A percentile compares a stretch with the other conserved stretches of the same genome.
Conservation (phyloP, 306 rosid genomes). For the Medicago arabica region DNA sequence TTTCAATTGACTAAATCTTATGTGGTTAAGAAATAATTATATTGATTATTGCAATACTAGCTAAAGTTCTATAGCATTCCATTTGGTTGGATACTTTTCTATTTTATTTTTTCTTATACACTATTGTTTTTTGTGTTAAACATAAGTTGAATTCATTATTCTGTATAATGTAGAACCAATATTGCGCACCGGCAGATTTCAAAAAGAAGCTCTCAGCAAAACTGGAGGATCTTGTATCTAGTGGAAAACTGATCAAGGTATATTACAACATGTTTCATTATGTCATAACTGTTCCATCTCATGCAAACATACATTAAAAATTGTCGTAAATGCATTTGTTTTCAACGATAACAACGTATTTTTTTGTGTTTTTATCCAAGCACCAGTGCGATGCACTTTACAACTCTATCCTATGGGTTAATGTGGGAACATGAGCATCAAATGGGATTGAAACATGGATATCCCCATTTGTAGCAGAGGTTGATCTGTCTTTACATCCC, state of each 20-base stretch:
- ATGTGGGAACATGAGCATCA: background rate
- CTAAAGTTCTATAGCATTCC: too few species aligned
- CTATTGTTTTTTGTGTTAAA: too few species aligned
- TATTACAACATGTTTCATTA: slow-evolving; percentile 6
- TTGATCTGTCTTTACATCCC: background rate
- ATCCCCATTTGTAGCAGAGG: background rate
- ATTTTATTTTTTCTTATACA: too few species aligned
- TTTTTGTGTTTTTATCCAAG: too few species aligned
- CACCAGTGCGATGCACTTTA: background rate
- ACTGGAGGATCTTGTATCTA: slow-evolving; percentile 70
- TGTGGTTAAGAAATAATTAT: too few species aligned
- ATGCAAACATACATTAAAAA: slow-evolving; percentile 7
- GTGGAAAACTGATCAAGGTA: slow-evolving; percentile 88
- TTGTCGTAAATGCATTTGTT: background rate
- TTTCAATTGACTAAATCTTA: too few species aligned
- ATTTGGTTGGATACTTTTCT: too few species aligned
- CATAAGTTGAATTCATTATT: background rate
- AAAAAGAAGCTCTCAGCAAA: slow-evolving; percentile 72
- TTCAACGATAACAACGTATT: too few species aligned
- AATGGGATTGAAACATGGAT: too few species aligned
- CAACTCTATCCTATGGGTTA: slow-evolving; percentile 17
- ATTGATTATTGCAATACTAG: too few species aligned
- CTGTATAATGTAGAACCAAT: slow-evolving; percentile 69
- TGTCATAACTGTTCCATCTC: slow-evolving; percentile 31
- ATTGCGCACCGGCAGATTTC: slow-evolving; percentile 85